Percentiles rank a stretch among this genome's conserved stretches.
phyloP scores from a whole-genome alignment of 2,329 filamentous ascomycete genomes.

The Trichoderma pleuroti region DNA sequence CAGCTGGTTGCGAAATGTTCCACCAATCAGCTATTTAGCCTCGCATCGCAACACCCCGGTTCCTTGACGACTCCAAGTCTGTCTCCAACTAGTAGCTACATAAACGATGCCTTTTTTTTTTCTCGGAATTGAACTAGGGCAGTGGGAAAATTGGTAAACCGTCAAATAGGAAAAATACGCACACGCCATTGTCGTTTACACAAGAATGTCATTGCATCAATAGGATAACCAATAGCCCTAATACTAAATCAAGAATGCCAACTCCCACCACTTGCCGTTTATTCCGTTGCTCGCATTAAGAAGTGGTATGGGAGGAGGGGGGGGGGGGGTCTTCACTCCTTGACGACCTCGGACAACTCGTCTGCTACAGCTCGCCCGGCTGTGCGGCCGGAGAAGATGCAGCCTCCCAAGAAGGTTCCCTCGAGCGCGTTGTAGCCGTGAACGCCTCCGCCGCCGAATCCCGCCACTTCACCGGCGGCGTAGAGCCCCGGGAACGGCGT shows the following conservation, averaged over 20 bases:
- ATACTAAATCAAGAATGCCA: slow-evolving; percentile 9
- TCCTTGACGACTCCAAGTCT: background rate
- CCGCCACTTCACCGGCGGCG: slow-evolving; percentile 57
- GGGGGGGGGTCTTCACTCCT: background rate
- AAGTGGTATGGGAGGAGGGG: background rate
- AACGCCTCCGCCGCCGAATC: slow-evolving; percentile 60
- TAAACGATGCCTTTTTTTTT: background rate
- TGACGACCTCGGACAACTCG: slow-evolving; percentile 32
- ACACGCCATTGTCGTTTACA: background rate
- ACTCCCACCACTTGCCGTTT: background rate
- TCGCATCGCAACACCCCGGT: background rate
- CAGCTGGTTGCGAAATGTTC: background rate
- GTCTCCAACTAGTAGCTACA: background rate
- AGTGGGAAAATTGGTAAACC: background rate
- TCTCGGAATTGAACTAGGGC: background rate
- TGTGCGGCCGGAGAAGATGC: slow-evolving; percentile 58
- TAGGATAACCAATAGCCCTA: background rate
- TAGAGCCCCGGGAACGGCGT: slow-evolving; percentile 52
- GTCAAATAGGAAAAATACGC: background rate
- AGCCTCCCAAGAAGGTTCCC: slow-evolving; percentile 60
- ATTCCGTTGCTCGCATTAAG: background rate
- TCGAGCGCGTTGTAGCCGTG: slow-evolving; percentile 61
- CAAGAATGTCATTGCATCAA: slow-evolving; percentile 5
- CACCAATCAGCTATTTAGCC: slow-evolving; percentile 14
- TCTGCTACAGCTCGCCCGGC: slow-evolving; percentile 54